Conservation (phyloP, 805 yeast genomes). For the Ogataea salicorniae region DNA sequence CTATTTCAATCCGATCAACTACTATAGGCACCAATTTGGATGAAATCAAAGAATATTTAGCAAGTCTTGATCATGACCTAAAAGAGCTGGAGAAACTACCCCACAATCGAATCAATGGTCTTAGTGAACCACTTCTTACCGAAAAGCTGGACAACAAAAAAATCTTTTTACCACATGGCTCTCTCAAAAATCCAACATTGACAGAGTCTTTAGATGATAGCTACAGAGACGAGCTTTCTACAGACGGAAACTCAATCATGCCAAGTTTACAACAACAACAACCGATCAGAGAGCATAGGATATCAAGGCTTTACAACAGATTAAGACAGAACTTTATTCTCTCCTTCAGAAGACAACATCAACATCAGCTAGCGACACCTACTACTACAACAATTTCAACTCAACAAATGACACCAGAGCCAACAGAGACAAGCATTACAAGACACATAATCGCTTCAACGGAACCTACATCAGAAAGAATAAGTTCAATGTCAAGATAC, state of each 20-base stretch:
- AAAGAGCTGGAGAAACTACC: not conserved
- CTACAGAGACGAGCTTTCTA: no score
- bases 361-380: not conserved
- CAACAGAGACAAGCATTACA: not conserved
- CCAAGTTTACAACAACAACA: not conserved
- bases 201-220: no score
- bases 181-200: no score
- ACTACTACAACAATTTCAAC: not conserved
- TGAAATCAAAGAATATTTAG: constrained; percentile 10
- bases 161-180: no score
- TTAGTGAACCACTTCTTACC: not conserved
- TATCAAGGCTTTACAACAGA: constrained; percentile 14
- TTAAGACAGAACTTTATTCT: constrained; percentile 11
- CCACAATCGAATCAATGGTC: not conserved
- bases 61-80: constrained; percentile 10
- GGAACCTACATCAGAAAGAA: not conserved
- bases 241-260: no score
- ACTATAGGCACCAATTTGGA: constrained; percentile 7
- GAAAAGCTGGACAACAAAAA: not conserved
- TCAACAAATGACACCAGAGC: not conserved
- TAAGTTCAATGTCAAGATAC: constrained; percentile 10
- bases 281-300: constrained; percentile 7
- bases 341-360: constrained; percentile 9
- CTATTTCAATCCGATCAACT: constrained; percentile 11
- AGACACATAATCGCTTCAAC: not conserved